Percentiles rank a stretch among this genome's conserved stretches.
These are phyloP conservation scores for Macroventuria anomochaeta DNA, from an alignment of 2,329 filamentous ascomycete species.

Conservation along the genomic window DNA sequence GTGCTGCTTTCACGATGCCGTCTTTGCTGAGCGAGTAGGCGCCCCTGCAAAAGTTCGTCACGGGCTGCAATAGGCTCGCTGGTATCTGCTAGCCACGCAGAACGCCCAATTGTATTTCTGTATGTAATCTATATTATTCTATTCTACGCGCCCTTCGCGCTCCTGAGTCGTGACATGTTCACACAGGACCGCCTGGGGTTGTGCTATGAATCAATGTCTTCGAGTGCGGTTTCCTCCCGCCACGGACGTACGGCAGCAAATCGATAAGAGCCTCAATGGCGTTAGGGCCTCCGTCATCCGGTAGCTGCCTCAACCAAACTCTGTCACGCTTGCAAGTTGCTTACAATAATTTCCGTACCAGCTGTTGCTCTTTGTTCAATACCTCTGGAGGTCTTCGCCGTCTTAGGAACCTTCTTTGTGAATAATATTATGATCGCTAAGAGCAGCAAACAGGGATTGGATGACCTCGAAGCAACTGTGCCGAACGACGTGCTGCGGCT, in stretches of 20 bases:
- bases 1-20: constrained; percentile 15
- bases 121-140: constrained; percentile 23
- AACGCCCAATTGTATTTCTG: constrained; percentile 27
- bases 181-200: constrained; percentile 5
- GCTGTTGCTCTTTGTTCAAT: constrained; percentile 2
- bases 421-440: neutral
- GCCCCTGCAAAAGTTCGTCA: constrained; percentile 20
- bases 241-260: constrained; percentile 22
- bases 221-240: constrained; percentile 22
- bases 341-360: neutral
- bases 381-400: neutral
- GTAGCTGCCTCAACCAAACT: constrained; percentile 10
- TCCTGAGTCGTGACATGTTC: constrained; percentile 25
- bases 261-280: constrained; percentile 31
- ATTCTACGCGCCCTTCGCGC: constrained; percentile 23
- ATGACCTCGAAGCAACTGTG: constrained; percentile 10
- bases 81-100: constrained; percentile 20
- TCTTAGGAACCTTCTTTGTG: neutral
- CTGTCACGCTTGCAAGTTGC: constrained; percentile 12
- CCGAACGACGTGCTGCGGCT: constrained; percentile 17
- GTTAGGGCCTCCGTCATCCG: constrained; percentile 17
- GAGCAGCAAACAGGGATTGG: constrained; percentile 3
- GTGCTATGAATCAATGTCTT: constrained; percentile 14
- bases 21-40: constrained; percentile 24
- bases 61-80: constrained; percentile 12